phyloP scores from a whole-genome alignment of 2,329 filamentous ascomycete species.

The Pseudogymnoascus sp. region DNA sequence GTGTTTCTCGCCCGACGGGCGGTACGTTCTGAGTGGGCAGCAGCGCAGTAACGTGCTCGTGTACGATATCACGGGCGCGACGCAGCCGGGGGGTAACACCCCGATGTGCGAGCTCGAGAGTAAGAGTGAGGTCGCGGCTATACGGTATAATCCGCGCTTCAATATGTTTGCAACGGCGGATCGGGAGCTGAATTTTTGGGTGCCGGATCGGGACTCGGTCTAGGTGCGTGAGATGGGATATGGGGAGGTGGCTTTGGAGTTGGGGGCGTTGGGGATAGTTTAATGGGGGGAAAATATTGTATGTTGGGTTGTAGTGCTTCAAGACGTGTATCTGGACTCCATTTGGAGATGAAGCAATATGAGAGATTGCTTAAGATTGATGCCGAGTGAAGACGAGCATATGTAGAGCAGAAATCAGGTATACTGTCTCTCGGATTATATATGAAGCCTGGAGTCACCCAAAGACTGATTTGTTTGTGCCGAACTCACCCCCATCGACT shows the following conservation, averaged over 20 bases:
- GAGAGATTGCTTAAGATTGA: background rate
- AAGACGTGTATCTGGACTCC: no score
- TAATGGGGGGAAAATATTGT: background rate
- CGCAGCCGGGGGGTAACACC: constrained; percentile 33
- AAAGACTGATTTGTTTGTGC: background rate
- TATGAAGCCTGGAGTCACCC: background rate
- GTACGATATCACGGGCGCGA: constrained; percentile 60
- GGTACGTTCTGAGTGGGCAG: constrained; percentile 77
- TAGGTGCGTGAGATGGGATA: background rate
- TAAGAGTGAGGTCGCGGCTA: constrained; percentile 60
- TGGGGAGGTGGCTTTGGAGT: background rate
- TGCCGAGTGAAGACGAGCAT: background rate
- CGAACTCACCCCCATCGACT: background rate
- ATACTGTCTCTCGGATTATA: no score
- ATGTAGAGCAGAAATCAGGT: no score
- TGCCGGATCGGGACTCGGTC: constrained; percentile 50
- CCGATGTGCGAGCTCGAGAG: constrained; percentile 58
- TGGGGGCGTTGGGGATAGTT: background rate
- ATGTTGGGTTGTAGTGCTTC: background rate
- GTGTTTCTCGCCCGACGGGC: constrained; percentile 82
- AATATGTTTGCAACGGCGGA: constrained; percentile 90
- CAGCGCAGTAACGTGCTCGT: constrained; percentile 64
- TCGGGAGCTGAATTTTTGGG: constrained; percentile 71
- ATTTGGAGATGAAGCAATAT: background rate
- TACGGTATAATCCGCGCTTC: constrained; percentile 83